phyloP scores from a whole-genome alignment of 139 green algal genomes.

The Chlorella ohadii region DNA sequence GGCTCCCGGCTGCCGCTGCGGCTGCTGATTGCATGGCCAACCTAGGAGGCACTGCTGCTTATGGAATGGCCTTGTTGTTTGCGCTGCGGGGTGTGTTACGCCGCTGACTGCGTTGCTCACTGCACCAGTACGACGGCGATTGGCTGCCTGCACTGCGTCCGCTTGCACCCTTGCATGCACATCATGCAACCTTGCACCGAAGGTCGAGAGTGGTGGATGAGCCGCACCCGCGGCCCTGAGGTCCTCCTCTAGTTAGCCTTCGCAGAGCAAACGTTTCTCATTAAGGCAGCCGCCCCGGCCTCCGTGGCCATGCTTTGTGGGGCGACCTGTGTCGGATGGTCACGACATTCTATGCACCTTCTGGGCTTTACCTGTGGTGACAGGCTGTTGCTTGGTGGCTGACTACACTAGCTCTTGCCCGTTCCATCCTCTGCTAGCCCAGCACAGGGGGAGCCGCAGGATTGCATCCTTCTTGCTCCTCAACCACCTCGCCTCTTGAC shows the following conservation, averaged over 20 bases:
- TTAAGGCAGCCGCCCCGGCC: conserved; percentile 33
- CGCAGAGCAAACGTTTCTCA: conserved; percentile 41
- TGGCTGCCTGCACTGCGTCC: neutral
- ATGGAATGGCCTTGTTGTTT: no score
- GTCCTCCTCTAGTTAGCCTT: conserved; percentile 52
- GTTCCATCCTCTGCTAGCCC: no score
- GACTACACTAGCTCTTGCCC: no score
- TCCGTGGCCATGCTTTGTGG: neutral
- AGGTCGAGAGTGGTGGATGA: conserved; percentile 48
- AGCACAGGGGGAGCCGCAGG: no score
- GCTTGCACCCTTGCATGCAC: neutral
- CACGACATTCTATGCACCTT: conserved; percentile 20
- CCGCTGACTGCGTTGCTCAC: no score
- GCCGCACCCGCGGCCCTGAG: conserved; percentile 28
- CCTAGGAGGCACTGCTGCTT: neutral
- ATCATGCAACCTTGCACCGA: conserved; percentile 5
- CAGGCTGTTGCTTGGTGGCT: no score
- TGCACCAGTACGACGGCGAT: neutral
- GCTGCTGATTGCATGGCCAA: neutral
- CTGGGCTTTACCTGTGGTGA: no score
- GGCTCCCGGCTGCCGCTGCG: neutral
- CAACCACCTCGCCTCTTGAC: no score
- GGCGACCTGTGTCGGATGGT: conserved; percentile 45
- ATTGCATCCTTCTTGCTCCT: no score
- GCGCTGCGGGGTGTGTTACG: no score